phyloP scores from a whole-genome alignment of 257 asterid species.

The Verbascum thapsus region DNA sequence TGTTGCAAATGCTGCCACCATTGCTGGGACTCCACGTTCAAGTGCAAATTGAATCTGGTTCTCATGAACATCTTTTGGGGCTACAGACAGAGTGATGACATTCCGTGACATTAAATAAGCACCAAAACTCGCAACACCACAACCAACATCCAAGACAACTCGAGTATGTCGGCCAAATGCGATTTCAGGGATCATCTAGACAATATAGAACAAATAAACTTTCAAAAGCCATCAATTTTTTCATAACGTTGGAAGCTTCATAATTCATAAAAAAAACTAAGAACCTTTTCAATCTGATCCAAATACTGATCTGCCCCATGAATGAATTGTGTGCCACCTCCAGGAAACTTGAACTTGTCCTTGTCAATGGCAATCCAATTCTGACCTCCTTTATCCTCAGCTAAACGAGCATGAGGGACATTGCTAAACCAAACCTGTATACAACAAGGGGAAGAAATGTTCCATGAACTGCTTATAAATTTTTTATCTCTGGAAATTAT shows the following conservation, averaged over 20 bases:
- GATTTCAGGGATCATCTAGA: constrained; percentile 86
- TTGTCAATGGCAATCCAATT: constrained; percentile 83
- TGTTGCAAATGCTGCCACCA: constrained; percentile 89
- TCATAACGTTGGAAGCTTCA: neutral
- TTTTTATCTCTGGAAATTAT: no score
- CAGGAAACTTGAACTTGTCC: constrained; percentile 96
- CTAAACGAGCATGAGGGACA: constrained; percentile 92
- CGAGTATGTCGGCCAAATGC: constrained; percentile 87
- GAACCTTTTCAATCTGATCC: constrained; percentile 90
- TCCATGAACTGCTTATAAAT: constrained; percentile 33
- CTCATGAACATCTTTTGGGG: constrained; percentile 96
- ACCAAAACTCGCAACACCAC: constrained; percentile 98
- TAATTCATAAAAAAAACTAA: constrained; percentile 1
- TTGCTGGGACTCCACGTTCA: constrained; percentile 96
- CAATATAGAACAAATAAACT: constrained; percentile 5
- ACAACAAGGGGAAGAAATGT: neutral
- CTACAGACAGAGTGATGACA: constrained; percentile 80
- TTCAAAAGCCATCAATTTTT: neutral
- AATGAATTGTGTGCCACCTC: constrained; percentile 96
- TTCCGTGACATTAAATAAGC: constrained; percentile 83
- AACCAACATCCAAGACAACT: constrained; percentile 88
- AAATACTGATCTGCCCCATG: constrained; percentile 93
- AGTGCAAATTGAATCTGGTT: constrained; percentile 98
- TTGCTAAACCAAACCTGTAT: constrained; percentile 95
- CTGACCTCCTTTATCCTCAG: constrained; percentile 97